Conservation (phyloP, 352 stramenopile species). For the Phytophthora kernoviae region DNA sequence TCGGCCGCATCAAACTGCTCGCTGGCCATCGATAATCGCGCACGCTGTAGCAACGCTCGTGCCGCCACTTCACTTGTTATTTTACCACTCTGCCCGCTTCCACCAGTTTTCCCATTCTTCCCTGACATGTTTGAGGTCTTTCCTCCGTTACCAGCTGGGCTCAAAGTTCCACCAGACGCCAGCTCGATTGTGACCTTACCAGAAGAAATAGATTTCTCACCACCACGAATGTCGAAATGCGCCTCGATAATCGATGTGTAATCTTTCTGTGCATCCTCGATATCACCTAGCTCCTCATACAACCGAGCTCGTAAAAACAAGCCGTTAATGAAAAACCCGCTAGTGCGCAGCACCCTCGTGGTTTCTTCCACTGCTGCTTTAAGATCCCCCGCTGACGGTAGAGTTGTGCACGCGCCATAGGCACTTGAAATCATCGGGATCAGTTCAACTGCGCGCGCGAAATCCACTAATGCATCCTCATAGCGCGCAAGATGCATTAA, state of each 20-base stretch:
- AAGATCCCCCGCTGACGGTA: slow-evolving; percentile 50
- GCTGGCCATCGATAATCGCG: slow-evolving; percentile 45
- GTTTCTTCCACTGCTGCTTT: slow-evolving; percentile 56
- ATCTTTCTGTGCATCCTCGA: slow-evolving; percentile 50
- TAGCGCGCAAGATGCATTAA: slow-evolving; percentile 50
- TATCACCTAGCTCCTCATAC: slow-evolving; percentile 45
- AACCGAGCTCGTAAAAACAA: slow-evolving; percentile 66
- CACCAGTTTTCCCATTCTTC: slow-evolving; percentile 23
- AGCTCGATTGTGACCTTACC: slow-evolving; percentile 37
- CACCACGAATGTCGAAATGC: slow-evolving; percentile 49
- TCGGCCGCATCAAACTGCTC: slow-evolving; percentile 67
- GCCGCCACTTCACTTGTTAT: slow-evolving; percentile 62
- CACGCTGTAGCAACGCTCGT: slow-evolving; percentile 58
- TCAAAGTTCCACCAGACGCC: slow-evolving; percentile 28
- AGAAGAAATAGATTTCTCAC: slow-evolving; percentile 18
- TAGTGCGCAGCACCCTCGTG: slow-evolving; percentile 55
- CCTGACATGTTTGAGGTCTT: slow-evolving; percentile 20
- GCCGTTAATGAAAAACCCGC: slow-evolving; percentile 77
- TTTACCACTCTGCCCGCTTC: slow-evolving; percentile 22
- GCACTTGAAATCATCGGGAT: slow-evolving; percentile 65
- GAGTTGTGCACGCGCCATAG: slow-evolving; percentile 61
- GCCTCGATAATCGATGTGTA: slow-evolving; percentile 77
- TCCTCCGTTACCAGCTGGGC: slow-evolving; percentile 11
- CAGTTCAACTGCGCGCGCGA: slow-evolving; percentile 48
- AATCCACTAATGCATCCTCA: slow-evolving; percentile 62